Evolutionary conservation across 352 stramenopile species (phyloP), one percentile per base, ranked within the genome.

Genomic region (Globisporangium abappressorium): DNA sequence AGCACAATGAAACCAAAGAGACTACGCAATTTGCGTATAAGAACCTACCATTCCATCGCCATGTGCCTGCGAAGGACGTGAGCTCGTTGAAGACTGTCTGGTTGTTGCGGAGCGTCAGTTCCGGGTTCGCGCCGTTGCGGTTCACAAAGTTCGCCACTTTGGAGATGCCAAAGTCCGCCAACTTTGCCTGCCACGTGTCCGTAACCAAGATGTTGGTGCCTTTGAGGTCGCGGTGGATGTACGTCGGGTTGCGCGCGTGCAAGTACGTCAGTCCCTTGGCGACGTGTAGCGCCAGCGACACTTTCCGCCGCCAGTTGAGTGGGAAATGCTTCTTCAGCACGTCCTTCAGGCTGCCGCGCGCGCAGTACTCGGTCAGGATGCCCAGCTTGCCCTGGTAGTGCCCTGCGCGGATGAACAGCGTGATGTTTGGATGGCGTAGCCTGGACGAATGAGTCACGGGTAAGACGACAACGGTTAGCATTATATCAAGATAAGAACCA

Each of bases 91-190:
- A 70, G 18, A 70, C 65, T 6, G 65, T 70, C 38, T 70, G 65
- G 57, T 70, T 70, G 58, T 70, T 70, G 1, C 65, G 58, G 33
- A 65, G 60, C 36, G 65, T 70, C 58, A 70, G 58, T 33, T 64
- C 43, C n/a, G 75, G 46, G 64, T 86, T 84, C 15, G 70, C 74
- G 1, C 77, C 82, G 12, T 43, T 66, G n/a, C 58, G 58, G 49
- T 70, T 66, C 36, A 80, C 86, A 60, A 90, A 75, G 22, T 81
- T 87, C 9, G 84, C 80, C 65, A 92, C 85, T 22, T 81, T 82
- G n/a, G 81, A 80, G 41, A 92, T 90, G 5, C 84, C 84, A 66
- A 92, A 92, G 61, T 92, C 84, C 47, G 84, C 73, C n/a, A 92
- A 83, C 61, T 92, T 92, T 30, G 81, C 81, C 20, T 81, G 87